These are phyloP conservation scores for Corinectria fuckeliana DNA, from an alignment of 2,329 filamentous ascomycete species.

Conservation along the genomic window DNA sequence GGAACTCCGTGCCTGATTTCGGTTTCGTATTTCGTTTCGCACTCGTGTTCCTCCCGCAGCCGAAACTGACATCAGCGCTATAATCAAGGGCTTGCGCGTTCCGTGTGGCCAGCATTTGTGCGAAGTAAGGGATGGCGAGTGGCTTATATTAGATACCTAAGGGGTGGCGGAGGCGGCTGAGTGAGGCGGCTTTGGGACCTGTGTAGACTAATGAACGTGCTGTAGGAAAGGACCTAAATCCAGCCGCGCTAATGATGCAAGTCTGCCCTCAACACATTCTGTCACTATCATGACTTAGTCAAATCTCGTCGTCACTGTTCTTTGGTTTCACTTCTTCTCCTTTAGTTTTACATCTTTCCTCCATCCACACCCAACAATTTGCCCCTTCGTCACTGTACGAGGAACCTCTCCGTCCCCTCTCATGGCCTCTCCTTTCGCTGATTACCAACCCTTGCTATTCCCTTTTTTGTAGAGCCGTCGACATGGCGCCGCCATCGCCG, in stretches of 20 bases:
- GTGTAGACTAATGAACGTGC: not conserved
- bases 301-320: not conserved
- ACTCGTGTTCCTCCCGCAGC: too few relatives aligned
- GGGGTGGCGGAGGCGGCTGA: not conserved
- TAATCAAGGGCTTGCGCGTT: too few relatives aligned
- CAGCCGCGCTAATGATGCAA: conserved; percentile 18
- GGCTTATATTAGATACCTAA: too few relatives aligned
- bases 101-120: too few relatives aligned
- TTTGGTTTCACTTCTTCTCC: not conserved
- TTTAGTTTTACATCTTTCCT: too few relatives aligned
- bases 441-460: not conserved
- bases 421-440: not conserved
- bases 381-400: not conserved
- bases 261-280: conserved; percentile 13
- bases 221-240: conserved; percentile 17
- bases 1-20: too few relatives aligned
- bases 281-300: conserved; percentile 5
- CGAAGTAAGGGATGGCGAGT: not conserved
- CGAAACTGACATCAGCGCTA: too few relatives aligned
- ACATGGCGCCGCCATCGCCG: not conserved
- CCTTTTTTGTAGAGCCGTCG: not conserved
- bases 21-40: too few relatives aligned
- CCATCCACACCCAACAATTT: not conserved
- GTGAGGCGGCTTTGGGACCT: not conserved
- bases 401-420: not conserved